Evolutionary conservation across 345 rosid genomes (phyloP).

Genomic region (Linum tenue): DNA sequence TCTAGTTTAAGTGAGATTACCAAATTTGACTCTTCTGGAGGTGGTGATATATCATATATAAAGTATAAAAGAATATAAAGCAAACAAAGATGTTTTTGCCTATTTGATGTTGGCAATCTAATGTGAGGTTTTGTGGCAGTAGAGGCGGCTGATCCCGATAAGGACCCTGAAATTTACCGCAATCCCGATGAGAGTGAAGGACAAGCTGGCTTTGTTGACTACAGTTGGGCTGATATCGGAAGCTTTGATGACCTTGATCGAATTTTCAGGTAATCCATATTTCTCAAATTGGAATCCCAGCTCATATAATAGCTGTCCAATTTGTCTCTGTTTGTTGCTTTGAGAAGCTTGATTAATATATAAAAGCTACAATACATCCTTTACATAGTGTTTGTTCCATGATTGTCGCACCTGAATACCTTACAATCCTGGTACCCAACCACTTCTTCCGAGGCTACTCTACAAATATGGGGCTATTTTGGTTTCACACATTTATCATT

Average conservation of each 20-base stretch:
- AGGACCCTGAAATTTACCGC: slow-evolving; percentile 48
- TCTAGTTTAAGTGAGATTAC: slow-evolving; percentile 38
- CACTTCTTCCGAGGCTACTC: not conserved
- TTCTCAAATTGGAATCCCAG: not conserved
- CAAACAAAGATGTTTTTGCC: slow-evolving; percentile 16
- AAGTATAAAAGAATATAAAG: slow-evolving; percentile 11
- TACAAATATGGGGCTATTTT: not conserved
- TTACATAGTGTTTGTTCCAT: not conserved
- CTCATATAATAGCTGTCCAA: not conserved
- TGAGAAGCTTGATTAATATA: not conserved
- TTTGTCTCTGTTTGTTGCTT: not conserved
- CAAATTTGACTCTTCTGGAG: slow-evolving; percentile 33
- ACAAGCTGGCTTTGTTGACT: slow-evolving; percentile 72
- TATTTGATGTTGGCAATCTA: slow-evolving; percentile 16
- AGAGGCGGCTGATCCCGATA: slow-evolving; percentile 38
- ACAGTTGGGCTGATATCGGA: slow-evolving; percentile 85
- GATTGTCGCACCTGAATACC: not conserved
- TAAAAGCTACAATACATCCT: not conserved
- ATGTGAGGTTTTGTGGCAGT: slow-evolving; percentile 29
- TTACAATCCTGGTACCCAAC: not conserved
- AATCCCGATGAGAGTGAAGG: slow-evolving; percentile 47
- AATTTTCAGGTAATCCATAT: slow-evolving; percentile 71
- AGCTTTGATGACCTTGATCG: slow-evolving; percentile 93
- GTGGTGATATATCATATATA: slow-evolving; percentile 35
- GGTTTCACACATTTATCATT: not conserved